A percentile compares a stretch with the other conserved stretches of the same genome.
These are phyloP conservation scores for Xylariales sp. DNA, from an alignment of 2,329 filamentous ascomycete species.

Conservation along the genomic window DNA sequence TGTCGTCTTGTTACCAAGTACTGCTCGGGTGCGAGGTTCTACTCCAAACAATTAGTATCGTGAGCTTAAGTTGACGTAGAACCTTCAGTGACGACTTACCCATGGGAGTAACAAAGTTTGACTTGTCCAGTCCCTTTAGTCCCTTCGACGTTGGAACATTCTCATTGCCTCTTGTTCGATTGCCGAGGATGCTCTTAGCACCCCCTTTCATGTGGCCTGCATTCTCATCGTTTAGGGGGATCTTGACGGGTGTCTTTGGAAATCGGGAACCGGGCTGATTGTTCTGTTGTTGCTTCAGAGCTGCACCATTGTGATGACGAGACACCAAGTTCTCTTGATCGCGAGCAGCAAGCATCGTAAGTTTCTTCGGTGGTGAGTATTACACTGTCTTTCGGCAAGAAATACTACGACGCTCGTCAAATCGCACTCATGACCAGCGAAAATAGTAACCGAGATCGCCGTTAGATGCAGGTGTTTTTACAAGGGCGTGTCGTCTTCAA, in stretches of 20 bases:
- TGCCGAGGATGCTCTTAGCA: conserved; percentile 55
- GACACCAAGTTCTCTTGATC: conserved; percentile 88
- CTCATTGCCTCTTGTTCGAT: conserved; percentile 51
- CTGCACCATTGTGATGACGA: conserved; percentile 64
- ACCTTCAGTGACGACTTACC: conserved; percentile 63
- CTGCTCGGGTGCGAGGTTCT: conserved; percentile 69
- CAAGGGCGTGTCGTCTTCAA: no score
- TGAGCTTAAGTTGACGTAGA: no score
- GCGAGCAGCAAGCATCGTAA: conserved; percentile 69
- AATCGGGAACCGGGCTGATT: conserved; percentile 62
- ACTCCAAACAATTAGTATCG: background rate
- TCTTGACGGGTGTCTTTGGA: conserved; percentile 78
- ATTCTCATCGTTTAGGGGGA: conserved; percentile 83
- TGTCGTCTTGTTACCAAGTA: conserved; percentile 90
- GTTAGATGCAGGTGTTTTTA: no score
- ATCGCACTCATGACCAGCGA: no score
- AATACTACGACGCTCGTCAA: no score
- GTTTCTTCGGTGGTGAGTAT: no score
- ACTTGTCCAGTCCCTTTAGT: conserved; percentile 45
- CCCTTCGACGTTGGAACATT: conserved; percentile 48
- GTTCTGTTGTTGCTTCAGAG: conserved; percentile 63
- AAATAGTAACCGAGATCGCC: no score
- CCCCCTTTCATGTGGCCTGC: conserved; percentile 51
- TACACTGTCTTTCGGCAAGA: no score
- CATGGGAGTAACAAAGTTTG: conserved; percentile 72